Percentiles rank a stretch among this genome's conserved stretches.
Conservation (phyloP, 2,329 filamentous ascomycete species). For the Geoglossum cookeanum region DNA sequence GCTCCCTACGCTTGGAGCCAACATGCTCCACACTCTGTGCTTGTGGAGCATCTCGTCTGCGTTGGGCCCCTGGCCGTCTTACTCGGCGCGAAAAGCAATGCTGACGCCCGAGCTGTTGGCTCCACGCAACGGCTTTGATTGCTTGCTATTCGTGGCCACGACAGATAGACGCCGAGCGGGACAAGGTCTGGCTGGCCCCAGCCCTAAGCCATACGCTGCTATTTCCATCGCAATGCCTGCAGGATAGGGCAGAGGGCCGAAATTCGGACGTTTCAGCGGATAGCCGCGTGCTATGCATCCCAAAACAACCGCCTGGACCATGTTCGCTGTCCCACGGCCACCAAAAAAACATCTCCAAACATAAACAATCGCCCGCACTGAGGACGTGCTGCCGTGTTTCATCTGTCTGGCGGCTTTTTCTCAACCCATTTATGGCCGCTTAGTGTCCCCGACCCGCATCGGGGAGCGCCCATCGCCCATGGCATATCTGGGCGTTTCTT, state of each 20-base stretch:
- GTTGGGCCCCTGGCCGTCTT: not conserved
- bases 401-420: not conserved
- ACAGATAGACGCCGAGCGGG: not conserved
- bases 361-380: not conserved
- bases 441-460: not conserved
- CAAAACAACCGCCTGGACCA: constrained; percentile 1
- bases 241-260: not conserved
- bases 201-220: not conserved
- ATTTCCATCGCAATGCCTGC: not conserved
- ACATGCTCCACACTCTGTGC: no score
- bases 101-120: not conserved
- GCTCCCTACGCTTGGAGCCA: no score
- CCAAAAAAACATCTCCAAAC: not conserved
- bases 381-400: not conserved
- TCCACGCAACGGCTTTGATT: not conserved
- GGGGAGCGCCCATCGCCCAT: not conserved
- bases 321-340: not conserved
- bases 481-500: not conserved
- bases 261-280: not conserved
- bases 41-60: not conserved
- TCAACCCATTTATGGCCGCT: not conserved
- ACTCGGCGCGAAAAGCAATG: not conserved
- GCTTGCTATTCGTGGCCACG: not conserved
- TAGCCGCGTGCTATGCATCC: not conserved
- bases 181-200: not conserved